Base-by-base conservation (phyloP, 2,329 filamentous ascomycete genomes). In the Aspergillus sp. region DNA sequence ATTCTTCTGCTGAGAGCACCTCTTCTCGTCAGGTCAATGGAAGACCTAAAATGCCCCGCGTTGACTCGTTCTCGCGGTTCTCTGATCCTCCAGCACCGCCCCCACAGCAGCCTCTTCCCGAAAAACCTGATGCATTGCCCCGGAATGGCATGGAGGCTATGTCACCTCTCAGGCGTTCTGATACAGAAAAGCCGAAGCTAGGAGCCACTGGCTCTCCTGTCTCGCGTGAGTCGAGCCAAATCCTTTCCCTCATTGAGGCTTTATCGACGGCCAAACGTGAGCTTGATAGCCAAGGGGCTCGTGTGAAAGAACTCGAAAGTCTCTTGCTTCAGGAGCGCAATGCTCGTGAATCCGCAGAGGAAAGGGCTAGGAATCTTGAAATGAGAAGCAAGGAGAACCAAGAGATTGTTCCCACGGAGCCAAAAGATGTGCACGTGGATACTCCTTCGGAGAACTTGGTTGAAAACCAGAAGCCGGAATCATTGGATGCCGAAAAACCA, bases 81-180 rank as follows among this genome's bases (percentile, higher is more conserved):
- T 94, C 90, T 1, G 92, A 96, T 52, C 93, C 93, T 47, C 93
- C 93, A 3, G 93, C 92, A 19, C 93, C 93, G 7, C 93, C 93
- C 22, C 93, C 93, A 24, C 91, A 95, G 61, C 92, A 95, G 62
- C 93, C 93, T 13, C 77, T 97, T 5, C 93, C 93, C 1, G 92
- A 96, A 67, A 96, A 96, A 69, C 93, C 93, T 0, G 90, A 95
- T 70, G 83, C 81, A 14, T 62, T 62, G 22, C 63, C 66, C 14
- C 70, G 77, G 72, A 52, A 79, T 74, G 62, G 73, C 69, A 41
- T 75, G 16, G 68, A 77, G 16, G 73, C 74, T 2, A 65, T 70
- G 24, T 67, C 70, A 19, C 83, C 89, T 1, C 72, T 96, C 26
- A 91, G 89, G 66, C 83, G 91, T 50, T 81, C 80, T 4, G 85